These are phyloP conservation scores for Blastobotrys malaysiensis DNA, from an alignment of 1,139 yeast genomes.

Conservation along the genomic window DNA sequence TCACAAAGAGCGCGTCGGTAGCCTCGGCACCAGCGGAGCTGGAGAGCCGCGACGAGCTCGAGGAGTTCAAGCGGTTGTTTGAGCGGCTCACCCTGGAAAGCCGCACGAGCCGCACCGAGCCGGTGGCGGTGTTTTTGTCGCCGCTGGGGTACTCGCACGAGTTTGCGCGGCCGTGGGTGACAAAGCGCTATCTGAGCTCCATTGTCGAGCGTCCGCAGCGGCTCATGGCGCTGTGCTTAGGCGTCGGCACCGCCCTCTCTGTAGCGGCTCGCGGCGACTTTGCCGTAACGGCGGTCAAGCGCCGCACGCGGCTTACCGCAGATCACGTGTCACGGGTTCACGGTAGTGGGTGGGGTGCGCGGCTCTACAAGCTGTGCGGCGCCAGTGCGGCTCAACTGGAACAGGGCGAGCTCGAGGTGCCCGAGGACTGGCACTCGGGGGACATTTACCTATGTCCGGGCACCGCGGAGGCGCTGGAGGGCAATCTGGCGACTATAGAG, in stretches of 20 bases:
- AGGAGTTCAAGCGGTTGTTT: constrained; percentile 9
- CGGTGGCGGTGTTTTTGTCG: constrained; percentile 27
- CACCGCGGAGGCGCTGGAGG: constrained; percentile 69
- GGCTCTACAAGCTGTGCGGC: constrained; percentile 53
- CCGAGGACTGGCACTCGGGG: constrained; percentile 77
- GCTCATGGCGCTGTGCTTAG: constrained; percentile 67
- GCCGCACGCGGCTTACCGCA: constrained; percentile 42
- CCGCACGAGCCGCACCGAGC: constrained; percentile 1
- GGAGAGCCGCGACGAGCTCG: constrained; percentile 5
- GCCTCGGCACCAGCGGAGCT: background rate
- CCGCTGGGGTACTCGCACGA: constrained; percentile 47
- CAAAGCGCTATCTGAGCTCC: constrained; percentile 59
- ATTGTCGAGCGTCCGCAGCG: constrained; percentile 85
- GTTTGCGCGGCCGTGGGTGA: constrained; percentile 72
- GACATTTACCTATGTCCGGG: constrained; percentile 70
- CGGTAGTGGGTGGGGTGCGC: constrained; percentile 67
- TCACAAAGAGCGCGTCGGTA: background rate
- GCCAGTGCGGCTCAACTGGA: constrained; percentile 53
- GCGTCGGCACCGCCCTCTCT: constrained; percentile 71
- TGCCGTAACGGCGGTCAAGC: constrained; percentile 46
- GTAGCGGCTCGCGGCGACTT: constrained; percentile 56
- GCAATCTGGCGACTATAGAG: constrained; percentile 76
- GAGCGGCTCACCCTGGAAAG: constrained; percentile 6
- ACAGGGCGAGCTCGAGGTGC: constrained; percentile 64
- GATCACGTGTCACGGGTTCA: constrained; percentile 71